These are phyloP conservation scores for Russula sp. DNA, from an alignment of 768 basidiomycete genomes.

Conservation along the genomic window DNA sequence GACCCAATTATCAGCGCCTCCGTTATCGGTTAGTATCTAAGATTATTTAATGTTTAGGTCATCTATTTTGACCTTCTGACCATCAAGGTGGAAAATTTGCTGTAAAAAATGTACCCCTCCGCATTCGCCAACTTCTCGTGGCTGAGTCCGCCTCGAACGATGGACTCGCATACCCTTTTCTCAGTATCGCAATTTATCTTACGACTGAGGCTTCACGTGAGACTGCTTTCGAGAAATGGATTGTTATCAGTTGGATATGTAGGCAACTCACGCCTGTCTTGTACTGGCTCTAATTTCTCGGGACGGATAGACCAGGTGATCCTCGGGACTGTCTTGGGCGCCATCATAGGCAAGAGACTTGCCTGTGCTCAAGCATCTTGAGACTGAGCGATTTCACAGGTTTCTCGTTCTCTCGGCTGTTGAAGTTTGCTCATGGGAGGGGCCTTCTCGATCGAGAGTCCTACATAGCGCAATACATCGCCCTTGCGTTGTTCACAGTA, in stretches of 20 bases:
- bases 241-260: slow-evolving; percentile 80
- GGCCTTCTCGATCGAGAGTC: slow-evolving; percentile 75
- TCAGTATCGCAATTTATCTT: slow-evolving; percentile 80
- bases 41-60: neutral
- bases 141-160: slow-evolving; percentile 96
- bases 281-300: neutral
- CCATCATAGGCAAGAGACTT: slow-evolving; percentile 35
- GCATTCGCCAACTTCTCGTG: slow-evolving; percentile 72
- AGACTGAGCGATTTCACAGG: slow-evolving; percentile 34
- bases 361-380: neutral
- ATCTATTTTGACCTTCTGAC: neutral
- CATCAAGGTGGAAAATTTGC: slow-evolving; percentile 64
- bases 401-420: slow-evolving; percentile 56
- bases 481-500: slow-evolving; percentile 62
- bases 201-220: slow-evolving; percentile 56
- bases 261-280: neutral
- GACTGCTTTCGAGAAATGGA: slow-evolving; percentile 75
- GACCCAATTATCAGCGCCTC: slow-evolving; percentile 90
- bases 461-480: slow-evolving; percentile 78
- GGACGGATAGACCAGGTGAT: slow-evolving; percentile 64
- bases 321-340: slow-evolving; percentile 64
- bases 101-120: slow-evolving; percentile 56
- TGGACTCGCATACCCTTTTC: slow-evolving; percentile 90
- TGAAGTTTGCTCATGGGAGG: slow-evolving; percentile 58
- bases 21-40: slow-evolving; percentile 50